Evolutionary conservation across 345 rosid genomes (phyloP).

Genomic region (Eucalyptus lansdowneana): DNA sequence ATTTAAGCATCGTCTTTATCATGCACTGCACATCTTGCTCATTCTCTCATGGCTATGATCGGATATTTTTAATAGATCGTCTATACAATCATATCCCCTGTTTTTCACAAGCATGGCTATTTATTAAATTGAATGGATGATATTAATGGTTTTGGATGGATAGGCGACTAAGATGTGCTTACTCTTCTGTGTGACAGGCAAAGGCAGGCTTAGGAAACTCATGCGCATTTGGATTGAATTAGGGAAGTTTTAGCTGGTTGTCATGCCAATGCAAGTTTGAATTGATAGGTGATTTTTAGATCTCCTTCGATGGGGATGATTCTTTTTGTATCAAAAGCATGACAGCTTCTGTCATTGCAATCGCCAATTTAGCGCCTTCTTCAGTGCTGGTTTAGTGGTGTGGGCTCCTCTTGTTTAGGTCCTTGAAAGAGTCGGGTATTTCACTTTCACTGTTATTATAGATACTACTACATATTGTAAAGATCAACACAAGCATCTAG

Average conservation of each 20-base stretch:
- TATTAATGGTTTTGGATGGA: neutral
- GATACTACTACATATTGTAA: neutral
- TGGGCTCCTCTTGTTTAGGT: neutral
- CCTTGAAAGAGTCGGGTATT: neutral
- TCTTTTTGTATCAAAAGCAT: neutral
- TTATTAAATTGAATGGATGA: neutral
- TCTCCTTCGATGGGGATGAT: neutral
- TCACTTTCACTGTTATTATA: neutral
- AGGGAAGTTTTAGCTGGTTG: neutral
- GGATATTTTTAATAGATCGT: neutral
- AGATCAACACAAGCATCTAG: neutral
- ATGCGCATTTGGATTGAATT: neutral
- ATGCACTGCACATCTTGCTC: neutral
- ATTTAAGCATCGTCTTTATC: neutral
- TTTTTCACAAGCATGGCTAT: neutral
- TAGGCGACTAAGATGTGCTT: neutral
- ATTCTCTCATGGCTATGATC: neutral
- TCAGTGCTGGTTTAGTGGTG: neutral
- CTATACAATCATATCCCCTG: neutral
- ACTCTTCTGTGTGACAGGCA: slow-evolving; percentile 24
- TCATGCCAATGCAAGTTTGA: neutral
- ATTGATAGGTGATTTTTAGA: neutral
- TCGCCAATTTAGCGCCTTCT: neutral
- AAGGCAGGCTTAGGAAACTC: slow-evolving; percentile 3
- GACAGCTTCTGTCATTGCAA: neutral